Evolutionary conservation across 2,329 filamentous ascomycete species (phyloP).

Genomic region (Coniochaeta sp.): DNA sequence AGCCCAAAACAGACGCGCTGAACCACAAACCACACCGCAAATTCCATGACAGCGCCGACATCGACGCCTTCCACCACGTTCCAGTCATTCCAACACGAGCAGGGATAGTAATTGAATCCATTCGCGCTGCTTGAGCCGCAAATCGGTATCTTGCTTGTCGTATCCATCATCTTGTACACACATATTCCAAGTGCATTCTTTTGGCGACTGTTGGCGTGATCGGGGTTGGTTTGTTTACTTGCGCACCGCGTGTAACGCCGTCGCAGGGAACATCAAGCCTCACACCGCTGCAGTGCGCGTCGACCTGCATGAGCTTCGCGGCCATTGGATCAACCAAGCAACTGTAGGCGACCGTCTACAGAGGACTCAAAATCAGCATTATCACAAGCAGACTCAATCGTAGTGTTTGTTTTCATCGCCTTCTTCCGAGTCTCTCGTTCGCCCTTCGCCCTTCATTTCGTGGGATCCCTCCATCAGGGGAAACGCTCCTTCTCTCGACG

Average conservation of each 20-base stretch:
- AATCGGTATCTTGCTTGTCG: neutral
- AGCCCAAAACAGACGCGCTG: neutral
- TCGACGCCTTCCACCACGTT: neutral
- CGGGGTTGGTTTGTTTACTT: neutral
- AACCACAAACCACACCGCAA: neutral
- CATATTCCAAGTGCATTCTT: neutral
- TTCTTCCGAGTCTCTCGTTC: neutral
- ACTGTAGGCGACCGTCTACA: neutral
- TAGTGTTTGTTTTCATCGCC: neutral
- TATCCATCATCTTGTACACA: neutral
- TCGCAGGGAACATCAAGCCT: neutral
- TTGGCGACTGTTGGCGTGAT: neutral
- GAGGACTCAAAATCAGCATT: neutral
- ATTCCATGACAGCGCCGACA: neutral
- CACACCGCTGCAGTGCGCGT: neutral
- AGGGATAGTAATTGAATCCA: neutral
- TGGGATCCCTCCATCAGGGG: neutral
- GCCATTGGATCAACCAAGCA: neutral
- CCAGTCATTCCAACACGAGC: neutral
- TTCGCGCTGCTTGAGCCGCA: neutral
- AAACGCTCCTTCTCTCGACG: neutral
- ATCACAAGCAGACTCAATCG: neutral
- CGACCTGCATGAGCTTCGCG: neutral
- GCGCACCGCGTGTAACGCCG: neutral
- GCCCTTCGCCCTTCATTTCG: neutral